Base-by-base conservation (phyloP, 306 rosid species). In the Begonia masoniana region DNA sequence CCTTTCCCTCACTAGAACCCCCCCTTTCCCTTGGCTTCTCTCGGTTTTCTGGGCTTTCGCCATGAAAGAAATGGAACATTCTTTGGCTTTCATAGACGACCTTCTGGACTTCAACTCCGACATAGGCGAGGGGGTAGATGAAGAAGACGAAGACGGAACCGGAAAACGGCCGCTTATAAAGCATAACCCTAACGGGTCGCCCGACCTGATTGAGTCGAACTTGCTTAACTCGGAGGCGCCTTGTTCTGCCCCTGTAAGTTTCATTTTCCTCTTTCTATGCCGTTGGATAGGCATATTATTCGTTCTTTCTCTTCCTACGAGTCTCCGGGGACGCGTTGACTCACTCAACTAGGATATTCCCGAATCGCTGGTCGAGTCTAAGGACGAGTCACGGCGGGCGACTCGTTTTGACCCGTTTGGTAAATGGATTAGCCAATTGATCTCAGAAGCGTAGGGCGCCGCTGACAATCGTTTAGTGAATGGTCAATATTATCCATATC, bases 41-140 rank as follows among this genome's bases (percentile, higher is more conserved):
- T 61, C 15, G n/a, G 14, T 13, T 24, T 15, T 14, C 15, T 17
- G 15, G 57, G 71, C 48, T 76, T 49, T 69, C 41, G 73, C 51
- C 56, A 55, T 64, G 48, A 9, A 31, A 70, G 70, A 65, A 69
- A 83, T 87, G 96, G 96, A 74, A 52, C 53, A 73, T 45, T 52
- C 66, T 52, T 26, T 62, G 53, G 66, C 66, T 55, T 74, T 79
- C 61, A 60, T 87, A 57, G 94, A 83, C 43, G 94, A 78, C 51
- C 69, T 87, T 21, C 65, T 84, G 70, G 74, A 83, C 67, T 83
- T 83, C 78, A 64, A 75, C 36, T 86, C 77, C 21, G 89, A 83
- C 70, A 63, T 77, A 47, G 85, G 73, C 21, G 81, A 74, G 71
- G 77, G 64, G 13, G 76, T 70, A 12, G 71, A 76, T 15, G 77